Percentiles rank a stretch among this genome's conserved stretches.
Evolutionary conservation across 352 stramenopile genomes (phyloP).

Genomic region (Phytophthora pluvialis): DNA sequence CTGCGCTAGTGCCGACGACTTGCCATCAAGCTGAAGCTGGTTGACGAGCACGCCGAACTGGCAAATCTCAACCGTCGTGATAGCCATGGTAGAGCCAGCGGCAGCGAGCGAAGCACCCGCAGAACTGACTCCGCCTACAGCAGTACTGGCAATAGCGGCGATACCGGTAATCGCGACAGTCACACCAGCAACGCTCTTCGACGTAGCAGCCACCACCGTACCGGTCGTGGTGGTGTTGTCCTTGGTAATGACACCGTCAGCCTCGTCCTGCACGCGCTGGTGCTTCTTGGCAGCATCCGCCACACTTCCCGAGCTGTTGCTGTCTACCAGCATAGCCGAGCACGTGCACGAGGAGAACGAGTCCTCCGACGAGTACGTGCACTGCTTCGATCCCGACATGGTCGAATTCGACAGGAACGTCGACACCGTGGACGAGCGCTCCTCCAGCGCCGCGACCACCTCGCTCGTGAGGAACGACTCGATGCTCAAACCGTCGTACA

Average conservation of each 20-base stretch:
- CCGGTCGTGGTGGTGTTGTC: constrained; percentile 65
- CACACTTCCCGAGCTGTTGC: constrained; percentile 37
- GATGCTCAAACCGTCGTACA: constrained; percentile 66
- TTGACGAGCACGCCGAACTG: constrained; percentile 84
- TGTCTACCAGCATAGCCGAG: constrained; percentile 62
- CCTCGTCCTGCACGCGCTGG: constrained; percentile 53
- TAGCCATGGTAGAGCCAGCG: constrained; percentile 65
- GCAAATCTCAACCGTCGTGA: constrained; percentile 82
- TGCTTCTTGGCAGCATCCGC: constrained; percentile 66
- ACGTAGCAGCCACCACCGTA: constrained; percentile 66
- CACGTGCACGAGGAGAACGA: constrained; percentile 78
- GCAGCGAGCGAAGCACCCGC: constrained; percentile 55
- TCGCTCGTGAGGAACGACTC: constrained; percentile 58
- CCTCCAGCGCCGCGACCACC: constrained; percentile 48
- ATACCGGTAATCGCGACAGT: constrained; percentile 75
- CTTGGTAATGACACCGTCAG: constrained; percentile 64
- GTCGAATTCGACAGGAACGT: constrained; percentile 68
- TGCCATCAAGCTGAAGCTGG: constrained; percentile 73
- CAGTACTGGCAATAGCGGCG: constrained; percentile 72
- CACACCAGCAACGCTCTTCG: constrained; percentile 72
- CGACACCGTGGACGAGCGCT: constrained; percentile 47
- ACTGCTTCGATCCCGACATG: constrained; percentile 65
- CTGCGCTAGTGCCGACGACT: constrained; percentile 68
- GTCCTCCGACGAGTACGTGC: constrained; percentile 59
- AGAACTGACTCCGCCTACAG: constrained; percentile 48